Evolutionary conservation across 345 rosid genomes (phyloP).

Genomic region (Noccaea caerulescens): DNA sequence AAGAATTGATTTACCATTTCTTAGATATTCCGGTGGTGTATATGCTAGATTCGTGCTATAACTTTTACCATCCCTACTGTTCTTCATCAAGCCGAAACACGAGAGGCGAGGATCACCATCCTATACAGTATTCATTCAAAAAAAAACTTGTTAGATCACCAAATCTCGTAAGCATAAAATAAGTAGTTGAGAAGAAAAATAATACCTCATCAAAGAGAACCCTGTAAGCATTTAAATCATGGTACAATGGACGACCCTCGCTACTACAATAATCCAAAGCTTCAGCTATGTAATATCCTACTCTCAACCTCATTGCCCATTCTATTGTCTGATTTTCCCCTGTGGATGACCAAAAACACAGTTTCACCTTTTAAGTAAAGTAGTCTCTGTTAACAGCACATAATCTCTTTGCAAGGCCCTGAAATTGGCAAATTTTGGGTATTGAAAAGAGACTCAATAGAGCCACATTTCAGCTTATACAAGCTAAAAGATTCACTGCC

Average conservation of each 20-base stretch:
- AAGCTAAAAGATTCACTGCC: background rate
- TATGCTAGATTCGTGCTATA: conserved; percentile 95
- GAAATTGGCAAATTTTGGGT: conserved; percentile 6
- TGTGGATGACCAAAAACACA: conserved; percentile 43
- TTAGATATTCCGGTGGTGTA: conserved; percentile 93
- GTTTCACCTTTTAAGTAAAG: background rate
- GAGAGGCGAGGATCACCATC: conserved; percentile 98
- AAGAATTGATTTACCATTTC: conserved; percentile 60
- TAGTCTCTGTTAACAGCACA: conserved; percentile 1
- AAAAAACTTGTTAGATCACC: background rate
- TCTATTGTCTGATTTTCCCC: conserved; percentile 96
- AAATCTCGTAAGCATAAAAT: background rate
- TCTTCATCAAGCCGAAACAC: conserved; percentile 97
- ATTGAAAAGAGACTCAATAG: background rate
- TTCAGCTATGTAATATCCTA: conserved; percentile 84
- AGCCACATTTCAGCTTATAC: conserved; percentile 8
- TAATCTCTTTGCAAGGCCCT: conserved; percentile 6
- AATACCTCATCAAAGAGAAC: conserved; percentile 97
- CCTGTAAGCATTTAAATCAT: conserved; percentile 95
- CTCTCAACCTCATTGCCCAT: conserved; percentile 97
- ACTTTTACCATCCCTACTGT: conserved; percentile 92
- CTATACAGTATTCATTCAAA: conserved; percentile 52
- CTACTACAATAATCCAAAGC: conserved; percentile 87
- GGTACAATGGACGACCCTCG: conserved; percentile 84
- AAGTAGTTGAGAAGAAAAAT: background rate